Conservation (phyloP, 176 grass and related monocot species). For the Aegilops speltoides region DNA sequence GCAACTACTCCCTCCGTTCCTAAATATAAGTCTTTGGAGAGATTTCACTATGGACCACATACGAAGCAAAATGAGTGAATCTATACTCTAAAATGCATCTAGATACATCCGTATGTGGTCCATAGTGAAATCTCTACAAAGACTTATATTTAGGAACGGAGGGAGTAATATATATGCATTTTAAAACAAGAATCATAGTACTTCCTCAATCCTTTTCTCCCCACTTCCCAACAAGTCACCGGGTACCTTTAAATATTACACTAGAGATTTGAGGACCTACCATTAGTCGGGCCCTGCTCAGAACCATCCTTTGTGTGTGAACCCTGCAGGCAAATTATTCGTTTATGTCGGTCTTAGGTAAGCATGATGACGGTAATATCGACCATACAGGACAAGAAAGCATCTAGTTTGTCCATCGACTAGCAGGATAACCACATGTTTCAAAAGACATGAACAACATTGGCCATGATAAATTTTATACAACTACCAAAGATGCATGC, state of each 20-base stretch:
- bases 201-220: background rate
- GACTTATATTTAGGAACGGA: too few relatives aligned
- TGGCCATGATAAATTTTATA: conserved; percentile 12
- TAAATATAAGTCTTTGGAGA: too few relatives aligned
- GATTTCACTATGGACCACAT: too few relatives aligned
- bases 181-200: conserved; percentile 22
- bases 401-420: conserved; percentile 11
- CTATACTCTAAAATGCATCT: too few relatives aligned
- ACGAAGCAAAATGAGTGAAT: too few relatives aligned
- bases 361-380: conserved; percentile 21
- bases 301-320: conserved; percentile 52
- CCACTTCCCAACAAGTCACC: background rate
- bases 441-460: background rate
- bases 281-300: conserved; percentile 43
- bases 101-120: too few relatives aligned
- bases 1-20: background rate
- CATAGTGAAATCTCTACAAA: too few relatives aligned
- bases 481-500: conserved; percentile 5
- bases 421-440: conserved; percentile 26
- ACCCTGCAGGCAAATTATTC: conserved; percentile 45
- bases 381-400: conserved; percentile 23
- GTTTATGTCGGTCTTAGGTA: background rate
- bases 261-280: conserved; percentile 35
- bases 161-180: background rate
- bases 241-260: background rate